Percentiles rank a stretch among this genome's conserved stretches.
Conservation (phyloP, 2,329 filamentous ascomycete species). For the Apiospora arundinis region DNA sequence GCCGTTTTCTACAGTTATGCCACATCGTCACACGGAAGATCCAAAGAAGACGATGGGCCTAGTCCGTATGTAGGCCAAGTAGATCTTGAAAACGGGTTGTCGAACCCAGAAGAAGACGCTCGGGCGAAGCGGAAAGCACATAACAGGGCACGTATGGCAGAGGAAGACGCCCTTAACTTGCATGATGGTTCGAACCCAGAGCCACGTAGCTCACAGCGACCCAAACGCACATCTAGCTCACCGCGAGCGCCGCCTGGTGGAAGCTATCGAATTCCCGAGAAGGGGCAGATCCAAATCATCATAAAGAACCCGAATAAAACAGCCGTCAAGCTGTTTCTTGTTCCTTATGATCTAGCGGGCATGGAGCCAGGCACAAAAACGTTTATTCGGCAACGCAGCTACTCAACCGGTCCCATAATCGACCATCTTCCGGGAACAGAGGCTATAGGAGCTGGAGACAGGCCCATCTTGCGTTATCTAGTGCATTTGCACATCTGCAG, state of each 20-base stretch:
- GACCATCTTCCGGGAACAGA: conserved; percentile 60
- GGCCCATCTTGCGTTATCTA: conserved; percentile 84
- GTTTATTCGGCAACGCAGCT: conserved; percentile 92
- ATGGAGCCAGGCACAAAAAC: conserved; percentile 97
- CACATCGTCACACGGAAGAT: conserved; percentile 67
- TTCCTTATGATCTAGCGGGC: conserved; percentile 89
- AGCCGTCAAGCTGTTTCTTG: conserved; percentile 91
- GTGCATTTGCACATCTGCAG: conserved; percentile 94
- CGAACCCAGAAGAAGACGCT: conserved; percentile 55
- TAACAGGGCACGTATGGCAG: conserved; percentile 44
- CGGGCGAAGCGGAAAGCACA: conserved; percentile 57
- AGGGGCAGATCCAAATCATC: conserved; percentile 94
- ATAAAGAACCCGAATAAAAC: conserved; percentile 99
- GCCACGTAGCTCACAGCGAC: conserved; percentile 38
- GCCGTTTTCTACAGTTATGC: conserved; percentile 96
- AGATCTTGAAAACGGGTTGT: conserved; percentile 83
- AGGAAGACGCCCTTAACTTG: conserved; percentile 37
- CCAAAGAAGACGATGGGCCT: conserved; percentile 79
- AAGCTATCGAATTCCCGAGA: conserved; percentile 90
- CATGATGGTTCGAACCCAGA: conserved; percentile 40
- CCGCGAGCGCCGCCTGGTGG: conserved; percentile 80
- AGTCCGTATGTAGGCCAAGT: conserved; percentile 96
- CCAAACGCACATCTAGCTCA: conserved; percentile 62
- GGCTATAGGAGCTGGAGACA: conserved; percentile 46
- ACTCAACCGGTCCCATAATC: conserved; percentile 84